Conservation (phyloP, 768 basidiomycete species). For the Dentipellis sp. region DNA sequence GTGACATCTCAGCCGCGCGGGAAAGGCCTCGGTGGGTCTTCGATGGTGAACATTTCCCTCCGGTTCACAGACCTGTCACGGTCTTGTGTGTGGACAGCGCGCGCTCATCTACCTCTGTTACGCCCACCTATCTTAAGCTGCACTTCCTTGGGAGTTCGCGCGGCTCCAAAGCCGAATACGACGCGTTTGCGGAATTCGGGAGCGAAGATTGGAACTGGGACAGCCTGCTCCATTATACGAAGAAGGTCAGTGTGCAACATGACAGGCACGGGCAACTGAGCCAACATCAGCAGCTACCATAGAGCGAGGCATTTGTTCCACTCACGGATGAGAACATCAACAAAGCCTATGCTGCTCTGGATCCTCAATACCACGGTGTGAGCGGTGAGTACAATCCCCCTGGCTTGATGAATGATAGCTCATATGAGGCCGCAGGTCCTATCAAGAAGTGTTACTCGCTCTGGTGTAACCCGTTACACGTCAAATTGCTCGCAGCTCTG, state of each 20-base stretch:
- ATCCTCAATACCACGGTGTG: constrained; percentile 7
- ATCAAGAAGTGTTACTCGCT: constrained; percentile 12
- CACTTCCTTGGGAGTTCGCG: neutral
- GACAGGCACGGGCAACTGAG: too few relatives aligned
- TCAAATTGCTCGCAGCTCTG: constrained; percentile 4
- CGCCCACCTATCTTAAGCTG: neutral
- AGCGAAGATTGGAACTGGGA: constrained; percentile 22
- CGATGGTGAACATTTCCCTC: constrained; percentile 6
- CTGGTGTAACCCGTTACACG: constrained; percentile 6
- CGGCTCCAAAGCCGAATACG: constrained; percentile 6
- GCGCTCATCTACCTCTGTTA: neutral
- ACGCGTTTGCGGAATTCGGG: constrained; percentile 16
- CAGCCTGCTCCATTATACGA: constrained; percentile 15
- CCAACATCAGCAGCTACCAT: too few relatives aligned
- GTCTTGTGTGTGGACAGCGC: neutral
- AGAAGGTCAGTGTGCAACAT: constrained; percentile 9
- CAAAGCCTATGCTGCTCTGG: neutral
- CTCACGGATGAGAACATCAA: neutral
- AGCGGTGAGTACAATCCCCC: neutral
- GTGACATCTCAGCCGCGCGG: constrained; percentile 16
- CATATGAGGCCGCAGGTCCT: constrained; percentile 6
- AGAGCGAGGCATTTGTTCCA: constrained; percentile 8
- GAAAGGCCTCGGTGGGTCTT: constrained; percentile 22
- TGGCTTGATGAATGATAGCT: neutral
- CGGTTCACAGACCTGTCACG: neutral